These are phyloP conservation scores for Tanacetum coccineum DNA, from an alignment of 129 eudicot genomes.

Conservation along the genomic window DNA sequence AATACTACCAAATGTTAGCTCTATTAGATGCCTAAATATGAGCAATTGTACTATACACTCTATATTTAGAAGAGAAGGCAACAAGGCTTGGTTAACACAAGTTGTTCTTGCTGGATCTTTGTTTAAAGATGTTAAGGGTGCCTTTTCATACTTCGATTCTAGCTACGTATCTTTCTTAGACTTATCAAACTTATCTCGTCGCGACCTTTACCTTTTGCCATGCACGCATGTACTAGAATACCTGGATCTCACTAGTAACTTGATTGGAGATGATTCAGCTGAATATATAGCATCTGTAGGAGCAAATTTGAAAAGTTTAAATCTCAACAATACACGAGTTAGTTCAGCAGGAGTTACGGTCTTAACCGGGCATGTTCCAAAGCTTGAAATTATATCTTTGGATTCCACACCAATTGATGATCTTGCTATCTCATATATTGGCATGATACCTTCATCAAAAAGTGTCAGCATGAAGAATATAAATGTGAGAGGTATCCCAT, in stretches of 20 bases:
- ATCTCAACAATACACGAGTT: constrained; percentile 64
- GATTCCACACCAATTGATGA: constrained; percentile 63
- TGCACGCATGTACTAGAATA: constrained; percentile 45
- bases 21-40: constrained; percentile 63
- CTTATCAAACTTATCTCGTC: constrained; percentile 53
- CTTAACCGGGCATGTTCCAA: constrained; percentile 69
- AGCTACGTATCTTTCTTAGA: constrained; percentile 49
- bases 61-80: constrained; percentile 49
- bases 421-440: constrained; percentile 56
- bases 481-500: constrained; percentile 55
- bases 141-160: constrained; percentile 52
- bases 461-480: constrained; percentile 58
- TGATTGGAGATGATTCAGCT: constrained; percentile 47
- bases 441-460: constrained; percentile 72
- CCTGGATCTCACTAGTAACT: constrained; percentile 64
- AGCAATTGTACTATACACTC: constrained; percentile 74
- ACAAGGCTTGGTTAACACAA: constrained; percentile 41
- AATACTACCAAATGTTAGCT: constrained; percentile 48
- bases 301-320: constrained; percentile 52
- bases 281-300: constrained; percentile 55
- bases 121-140: constrained; percentile 36
- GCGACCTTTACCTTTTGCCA: constrained; percentile 44
- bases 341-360: constrained; percentile 63
- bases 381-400: constrained; percentile 62
- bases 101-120: constrained; percentile 60